Conservation (phyloP, 2,329 filamentous ascomycete species). For the Colletotrichum liaoningense region DNA sequence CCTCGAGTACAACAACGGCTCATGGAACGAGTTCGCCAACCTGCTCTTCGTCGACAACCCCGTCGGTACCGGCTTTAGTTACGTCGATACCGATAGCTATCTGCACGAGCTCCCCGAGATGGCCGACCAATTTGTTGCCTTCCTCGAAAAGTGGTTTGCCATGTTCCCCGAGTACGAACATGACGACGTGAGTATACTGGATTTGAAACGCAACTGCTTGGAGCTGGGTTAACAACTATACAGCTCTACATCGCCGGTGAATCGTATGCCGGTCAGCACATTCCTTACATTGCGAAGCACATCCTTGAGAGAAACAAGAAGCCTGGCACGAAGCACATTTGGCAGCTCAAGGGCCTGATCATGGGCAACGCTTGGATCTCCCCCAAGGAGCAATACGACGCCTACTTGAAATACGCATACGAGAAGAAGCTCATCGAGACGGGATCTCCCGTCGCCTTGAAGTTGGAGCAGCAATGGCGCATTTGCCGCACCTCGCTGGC, state of each 20-base stretch:
- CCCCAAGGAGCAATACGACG: slow-evolving; percentile 87
- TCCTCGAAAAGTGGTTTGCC: slow-evolving; percentile 91
- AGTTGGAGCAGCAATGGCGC: slow-evolving; percentile 76
- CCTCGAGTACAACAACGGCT: slow-evolving; percentile 87
- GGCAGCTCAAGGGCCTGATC: slow-evolving; percentile 86
- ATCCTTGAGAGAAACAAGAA: slow-evolving; percentile 88
- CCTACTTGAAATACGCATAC: slow-evolving; percentile 86
- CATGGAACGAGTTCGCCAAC: slow-evolving; percentile 98
- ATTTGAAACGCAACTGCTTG: not conserved
- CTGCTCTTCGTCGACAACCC: slow-evolving; percentile 97
- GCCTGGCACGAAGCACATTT: slow-evolving; percentile 61
- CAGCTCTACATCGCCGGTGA: slow-evolving; percentile 96
- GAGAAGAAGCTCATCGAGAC: slow-evolving; percentile 78
- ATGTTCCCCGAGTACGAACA: slow-evolving; percentile 91
- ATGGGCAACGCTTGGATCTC: slow-evolving; percentile 99
- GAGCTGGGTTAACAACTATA: not conserved
- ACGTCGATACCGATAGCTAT: slow-evolving; percentile 90
- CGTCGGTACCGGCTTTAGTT: slow-evolving; percentile 96
- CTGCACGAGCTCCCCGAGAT: slow-evolving; percentile 88
- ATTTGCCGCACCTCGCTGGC: slow-evolving; percentile 75
- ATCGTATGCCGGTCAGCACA: slow-evolving; percentile 96
- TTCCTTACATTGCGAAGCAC: slow-evolving; percentile 93
- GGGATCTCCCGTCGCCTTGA: slow-evolving; percentile 71
- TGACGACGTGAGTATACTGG: slow-evolving; percentile 80
- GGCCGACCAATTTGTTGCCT: slow-evolving; percentile 87